phyloP scores from a whole-genome alignment of 352 stramenopile genomes.

The Aphanomyces euteiches region DNA sequence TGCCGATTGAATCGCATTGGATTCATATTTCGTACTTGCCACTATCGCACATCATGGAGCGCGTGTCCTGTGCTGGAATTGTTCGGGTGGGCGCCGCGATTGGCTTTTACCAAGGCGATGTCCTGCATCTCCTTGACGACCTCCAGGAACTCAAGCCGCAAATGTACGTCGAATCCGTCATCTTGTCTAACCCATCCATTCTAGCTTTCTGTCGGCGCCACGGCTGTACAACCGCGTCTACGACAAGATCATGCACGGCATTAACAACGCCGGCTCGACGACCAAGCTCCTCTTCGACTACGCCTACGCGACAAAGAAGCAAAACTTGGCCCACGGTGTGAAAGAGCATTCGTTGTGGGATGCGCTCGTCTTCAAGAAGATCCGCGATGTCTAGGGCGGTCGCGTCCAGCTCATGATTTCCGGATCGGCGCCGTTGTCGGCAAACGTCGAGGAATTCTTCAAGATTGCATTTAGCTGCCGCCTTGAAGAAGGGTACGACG shows the following conservation, averaged over 20 bases:
- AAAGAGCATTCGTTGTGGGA: conserved; percentile 89
- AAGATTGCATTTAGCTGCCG: conserved; percentile 90
- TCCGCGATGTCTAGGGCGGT: conserved; percentile 89
- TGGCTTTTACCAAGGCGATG: conserved; percentile 92
- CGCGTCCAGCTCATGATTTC: conserved; percentile 87
- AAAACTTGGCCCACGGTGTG: conserved; percentile 46
- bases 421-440: conserved; percentile 89
- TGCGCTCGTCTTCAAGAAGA: conserved; percentile 93
- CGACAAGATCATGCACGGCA: conserved; percentile 90
- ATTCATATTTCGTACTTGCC: conserved; percentile 96
- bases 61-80: conserved; percentile 48
- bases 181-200: conserved; percentile 54
- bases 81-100: conserved; percentile 65
- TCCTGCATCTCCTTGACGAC: conserved; percentile 91
- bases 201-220: conserved; percentile 68
- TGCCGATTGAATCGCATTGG: conserved; percentile 49
- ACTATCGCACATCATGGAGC: conserved; percentile 96
- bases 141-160: conserved; percentile 90
- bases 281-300: conserved; percentile 73
- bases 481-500: conserved; percentile 90
- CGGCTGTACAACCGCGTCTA: conserved; percentile 94
- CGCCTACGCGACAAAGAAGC: conserved; percentile 54
- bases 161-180: conserved; percentile 40
- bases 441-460: conserved; percentile 95
- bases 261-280: conserved; percentile 49